Conservation (phyloP, 768 basidiomycete genomes). For the Boletales sp. region DNA sequence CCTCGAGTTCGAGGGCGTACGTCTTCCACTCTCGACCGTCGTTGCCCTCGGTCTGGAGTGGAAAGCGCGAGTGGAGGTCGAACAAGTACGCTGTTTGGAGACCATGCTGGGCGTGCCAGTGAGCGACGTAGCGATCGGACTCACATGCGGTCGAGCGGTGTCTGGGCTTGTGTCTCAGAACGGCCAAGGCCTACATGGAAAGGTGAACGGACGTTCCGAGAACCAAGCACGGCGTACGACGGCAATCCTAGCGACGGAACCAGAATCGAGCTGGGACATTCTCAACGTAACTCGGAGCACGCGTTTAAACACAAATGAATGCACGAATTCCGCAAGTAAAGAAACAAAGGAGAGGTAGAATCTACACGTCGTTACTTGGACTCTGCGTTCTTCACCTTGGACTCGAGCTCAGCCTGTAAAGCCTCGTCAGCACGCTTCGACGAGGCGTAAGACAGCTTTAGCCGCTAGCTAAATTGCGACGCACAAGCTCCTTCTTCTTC, state of each 20-base stretch:
- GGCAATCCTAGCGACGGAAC: conserved; percentile 18
- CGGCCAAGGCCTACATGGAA: conserved; percentile 15
- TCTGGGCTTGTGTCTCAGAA: conserved; percentile 24
- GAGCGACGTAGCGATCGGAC: background rate
- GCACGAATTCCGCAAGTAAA: too few relatives aligned
- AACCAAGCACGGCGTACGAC: conserved; percentile 17
- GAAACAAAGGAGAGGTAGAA: too few relatives aligned
- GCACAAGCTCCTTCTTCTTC: conserved; percentile 32
- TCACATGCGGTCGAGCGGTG: conserved; percentile 23
- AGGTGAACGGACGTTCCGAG: background rate
- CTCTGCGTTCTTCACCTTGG: conserved; percentile 21
- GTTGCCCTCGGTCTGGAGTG: conserved; percentile 3
- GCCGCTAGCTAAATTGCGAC: conserved; percentile 14
- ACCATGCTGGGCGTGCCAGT: background rate
- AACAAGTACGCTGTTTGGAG: conserved; percentile 24
- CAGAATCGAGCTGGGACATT: conserved; percentile 11
- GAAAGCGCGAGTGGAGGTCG: conserved; percentile 26
- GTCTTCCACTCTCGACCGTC: conserved; percentile 17
- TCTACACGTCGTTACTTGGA: conserved; percentile 15
- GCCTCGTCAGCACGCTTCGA: conserved; percentile 10
- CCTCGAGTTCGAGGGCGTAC: conserved; percentile 30
- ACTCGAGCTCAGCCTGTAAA: conserved; percentile 29
- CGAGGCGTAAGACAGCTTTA: conserved; percentile 12
- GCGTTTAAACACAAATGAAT: background rate
- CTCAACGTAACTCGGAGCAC: background rate